Evolutionary conservation across 257 asterid species (phyloP).

Genomic region (Primulina tabacum): DNA sequence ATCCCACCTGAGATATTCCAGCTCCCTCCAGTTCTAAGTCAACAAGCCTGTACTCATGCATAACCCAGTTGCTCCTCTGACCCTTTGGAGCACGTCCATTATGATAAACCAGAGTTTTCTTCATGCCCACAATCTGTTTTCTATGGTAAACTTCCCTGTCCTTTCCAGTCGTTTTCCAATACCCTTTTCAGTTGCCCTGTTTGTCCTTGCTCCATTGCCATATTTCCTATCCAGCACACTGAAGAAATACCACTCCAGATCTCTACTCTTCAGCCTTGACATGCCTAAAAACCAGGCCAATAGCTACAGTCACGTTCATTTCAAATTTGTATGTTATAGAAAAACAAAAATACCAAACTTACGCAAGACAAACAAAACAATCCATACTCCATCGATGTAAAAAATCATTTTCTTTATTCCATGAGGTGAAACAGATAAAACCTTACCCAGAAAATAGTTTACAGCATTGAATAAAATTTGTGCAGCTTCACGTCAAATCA

Average conservation of each 20-base stretch:
- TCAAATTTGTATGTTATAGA: not conserved
- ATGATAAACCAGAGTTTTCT: constrained; percentile 91
- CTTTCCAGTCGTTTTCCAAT: constrained; percentile 97
- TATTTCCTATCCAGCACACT: constrained; percentile 81
- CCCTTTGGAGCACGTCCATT: constrained; percentile 95
- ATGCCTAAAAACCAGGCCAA: constrained; percentile 36
- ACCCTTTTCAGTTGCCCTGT: constrained; percentile 87
- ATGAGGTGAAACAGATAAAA: too few species aligned
- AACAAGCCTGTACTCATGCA: constrained; percentile 88
- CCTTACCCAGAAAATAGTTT: too few species aligned
- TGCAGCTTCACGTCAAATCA: not conserved
- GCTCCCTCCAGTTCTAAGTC: constrained; percentile 52
- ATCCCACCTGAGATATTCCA: constrained; percentile 70
- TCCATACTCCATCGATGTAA: not conserved
- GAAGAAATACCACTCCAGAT: constrained; percentile 94
- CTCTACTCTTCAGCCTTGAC: constrained; percentile 78
- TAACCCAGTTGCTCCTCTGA: constrained; percentile 88
- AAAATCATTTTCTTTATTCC: too few species aligned
- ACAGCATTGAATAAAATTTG: not conserved
- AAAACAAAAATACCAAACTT: not conserved
- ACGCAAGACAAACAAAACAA: not conserved
- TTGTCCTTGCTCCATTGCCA: constrained; percentile 81
- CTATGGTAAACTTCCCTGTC: constrained; percentile 70
- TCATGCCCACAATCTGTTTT: constrained; percentile 67
- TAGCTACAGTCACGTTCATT: constrained; percentile 8